A percentile compares a stretch with the other conserved stretches of the same genome.
Conservation (phyloP, 306 rosid genomes). For the Fragaria iinumae region DNA sequence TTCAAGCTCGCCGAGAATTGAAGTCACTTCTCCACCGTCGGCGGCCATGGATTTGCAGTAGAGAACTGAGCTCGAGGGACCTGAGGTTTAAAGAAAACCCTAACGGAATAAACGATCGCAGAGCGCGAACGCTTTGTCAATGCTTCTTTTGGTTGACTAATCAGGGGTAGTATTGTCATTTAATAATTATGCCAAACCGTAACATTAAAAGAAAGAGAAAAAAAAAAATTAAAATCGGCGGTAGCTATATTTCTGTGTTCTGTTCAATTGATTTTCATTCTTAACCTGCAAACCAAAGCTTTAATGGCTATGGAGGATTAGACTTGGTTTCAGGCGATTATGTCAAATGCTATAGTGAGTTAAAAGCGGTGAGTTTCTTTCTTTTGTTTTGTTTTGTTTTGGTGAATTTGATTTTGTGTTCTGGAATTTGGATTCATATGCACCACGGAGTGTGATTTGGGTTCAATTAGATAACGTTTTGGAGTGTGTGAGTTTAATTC, state of each 20-base stretch:
- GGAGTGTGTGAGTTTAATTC: not conserved
- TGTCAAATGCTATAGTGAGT: not conserved
- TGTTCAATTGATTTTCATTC: no score
- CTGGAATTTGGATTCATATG: not conserved
- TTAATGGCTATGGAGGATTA: not conserved
- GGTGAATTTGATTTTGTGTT: not conserved
- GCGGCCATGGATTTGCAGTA: conserved; percentile 37
- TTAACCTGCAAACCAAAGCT: not conserved
- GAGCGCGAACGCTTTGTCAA: conserved; percentile 5
- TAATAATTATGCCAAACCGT: no score
- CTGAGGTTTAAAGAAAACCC: conserved; percentile 2
- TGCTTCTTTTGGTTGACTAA: not conserved
- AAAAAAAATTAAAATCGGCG: no score
- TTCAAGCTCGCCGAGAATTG: conserved; percentile 54
- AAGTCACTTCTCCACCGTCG: conserved; percentile 23
- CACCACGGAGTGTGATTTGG: not conserved
- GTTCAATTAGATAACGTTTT: not conserved
- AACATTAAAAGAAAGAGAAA: no score
- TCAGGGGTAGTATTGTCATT: not conserved
- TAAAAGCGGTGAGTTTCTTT: not conserved
- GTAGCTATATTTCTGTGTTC: no score
- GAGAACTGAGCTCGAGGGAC: not conserved
- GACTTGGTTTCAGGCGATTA: not conserved
- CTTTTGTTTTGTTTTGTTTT: not conserved
- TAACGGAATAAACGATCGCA: conserved; percentile 11